Base-by-base conservation (phyloP, 257 asterid species). In the Henckelia pumila region DNA sequence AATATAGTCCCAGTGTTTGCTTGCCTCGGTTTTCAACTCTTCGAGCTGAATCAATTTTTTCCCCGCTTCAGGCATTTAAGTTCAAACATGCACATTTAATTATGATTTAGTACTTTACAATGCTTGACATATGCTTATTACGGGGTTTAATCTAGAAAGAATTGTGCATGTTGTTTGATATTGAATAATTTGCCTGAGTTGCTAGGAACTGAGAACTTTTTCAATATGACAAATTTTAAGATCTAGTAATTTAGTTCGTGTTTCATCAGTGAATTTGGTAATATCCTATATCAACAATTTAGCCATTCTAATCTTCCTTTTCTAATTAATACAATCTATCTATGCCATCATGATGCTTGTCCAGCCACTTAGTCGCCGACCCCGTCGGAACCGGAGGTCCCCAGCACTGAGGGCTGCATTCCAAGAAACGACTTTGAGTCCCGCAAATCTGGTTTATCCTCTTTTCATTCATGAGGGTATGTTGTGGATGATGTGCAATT, bases 381-480 rank as follows among this genome's bases (percentile, higher is more conserved):
- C 97, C 4, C 95, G 96, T 67, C 82, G 99, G 76, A 93, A 93
- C 74, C 97, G 99, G 70, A 84, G 75, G 68, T 76, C 96, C 20
- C 85, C 92, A 1, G 86, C 77, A 6, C 28, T 85, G 69, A 85
- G 99, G 77, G 83, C 95, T 64, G 96, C 99, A 66, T 85, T 93
- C 71, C 96, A 93, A 65, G 99, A 93, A 78, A 90, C 99, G 47
- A 85, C 75, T 61, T 72, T 90, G 70, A 88, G 91, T 78, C 97
- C 97, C 40, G 91, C 96, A 23, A 93, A 90, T 81, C 85, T 93
- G 62, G 99, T 93, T 61, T 93, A 93, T 83, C 99, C 97, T 59
- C 95, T 93, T 70, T 93, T 93, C 79, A 85, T 93, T 77, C 99
- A 93, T 67, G 97, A 93, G 80, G 97, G 99, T 90, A 72, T 70